Evolutionary conservation across 768 basidiomycete genomes (phyloP).

Genomic region (Rhizopogon sp.): DNA sequence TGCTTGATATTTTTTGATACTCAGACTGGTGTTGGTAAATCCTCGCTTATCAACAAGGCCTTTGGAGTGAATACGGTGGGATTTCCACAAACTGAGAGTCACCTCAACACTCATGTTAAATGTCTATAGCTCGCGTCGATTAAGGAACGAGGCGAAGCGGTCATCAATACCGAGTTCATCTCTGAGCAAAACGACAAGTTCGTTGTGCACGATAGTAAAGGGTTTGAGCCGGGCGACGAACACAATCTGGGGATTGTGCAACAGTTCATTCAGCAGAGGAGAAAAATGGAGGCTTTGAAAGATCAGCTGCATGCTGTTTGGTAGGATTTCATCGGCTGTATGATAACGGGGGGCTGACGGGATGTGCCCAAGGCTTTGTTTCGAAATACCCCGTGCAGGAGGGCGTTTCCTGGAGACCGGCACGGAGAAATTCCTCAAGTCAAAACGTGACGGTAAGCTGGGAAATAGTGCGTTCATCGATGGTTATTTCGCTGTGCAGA

Average conservation of each 20-base stretch:
- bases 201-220: slow-evolving; percentile 11
- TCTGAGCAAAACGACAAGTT: slow-evolving; percentile 6
- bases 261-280: slow-evolving; percentile 4
- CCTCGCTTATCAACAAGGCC: neutral
- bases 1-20: neutral
- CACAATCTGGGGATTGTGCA: slow-evolving; percentile 1
- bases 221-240: slow-evolving; percentile 9
- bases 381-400: neutral
- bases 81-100: neutral
- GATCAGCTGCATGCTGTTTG: slow-evolving; percentile 11
- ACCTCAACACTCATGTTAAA: neutral
- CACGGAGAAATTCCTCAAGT: neutral
- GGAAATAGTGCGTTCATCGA: neutral
- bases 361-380: neutral
- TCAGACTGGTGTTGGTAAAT: slow-evolving; percentile 4
- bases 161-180: slow-evolving; percentile 6
- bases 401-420: slow-evolving; percentile 1
- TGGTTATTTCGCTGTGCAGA: neutral
- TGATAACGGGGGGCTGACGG: neutral
- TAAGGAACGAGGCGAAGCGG: slow-evolving; percentile 1
- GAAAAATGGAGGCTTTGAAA: neutral
- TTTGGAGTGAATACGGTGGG: neutral
- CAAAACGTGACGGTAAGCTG: neutral
- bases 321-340: neutral
- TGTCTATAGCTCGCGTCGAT: neutral